Conservation (phyloP, 495 filamentous ascomycete genomes). For the Hypoxylon rickii region DNA sequence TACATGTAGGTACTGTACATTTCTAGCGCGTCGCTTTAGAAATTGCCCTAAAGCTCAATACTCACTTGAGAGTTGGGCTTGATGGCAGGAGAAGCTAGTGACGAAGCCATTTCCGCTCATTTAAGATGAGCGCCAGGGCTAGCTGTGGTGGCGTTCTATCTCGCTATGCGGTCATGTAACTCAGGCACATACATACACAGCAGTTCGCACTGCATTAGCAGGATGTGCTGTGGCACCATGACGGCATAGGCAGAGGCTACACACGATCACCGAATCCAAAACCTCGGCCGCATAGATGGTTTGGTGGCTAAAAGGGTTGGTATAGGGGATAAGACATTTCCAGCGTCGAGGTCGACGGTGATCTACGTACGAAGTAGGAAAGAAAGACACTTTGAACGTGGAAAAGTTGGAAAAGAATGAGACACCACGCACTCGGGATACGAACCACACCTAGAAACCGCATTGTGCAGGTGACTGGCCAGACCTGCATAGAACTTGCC, state of each 20-base stretch:
- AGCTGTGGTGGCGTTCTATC: too few species aligned
- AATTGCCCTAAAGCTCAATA: slow-evolving; percentile 9
- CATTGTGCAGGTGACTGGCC: not conserved
- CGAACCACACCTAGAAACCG: too few species aligned
- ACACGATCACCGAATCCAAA: not conserved
- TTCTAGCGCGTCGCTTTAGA: not conserved
- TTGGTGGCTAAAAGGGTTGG: not conserved
- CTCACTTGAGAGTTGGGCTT: not conserved
- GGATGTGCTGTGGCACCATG: not conserved
- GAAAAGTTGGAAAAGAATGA: not conserved
- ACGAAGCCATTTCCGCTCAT: too few species aligned
- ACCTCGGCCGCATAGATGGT: not conserved
- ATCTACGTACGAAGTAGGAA: not conserved
- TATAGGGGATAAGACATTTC: not conserved
- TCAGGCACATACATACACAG: not conserved
- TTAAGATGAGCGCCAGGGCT: too few species aligned
- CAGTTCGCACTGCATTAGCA: not conserved
- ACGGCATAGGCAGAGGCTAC: not conserved
- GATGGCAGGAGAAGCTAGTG: too few species aligned
- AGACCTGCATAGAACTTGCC: slow-evolving; percentile 1
- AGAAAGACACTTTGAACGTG: not conserved
- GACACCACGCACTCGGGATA: not conserved
- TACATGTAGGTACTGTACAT: not conserved
- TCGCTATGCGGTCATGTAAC: not conserved
- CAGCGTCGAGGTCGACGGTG: not conserved